Evolutionary conservation across 257 asterid genomes (phyloP).

Genomic region (Ligustrum vulgare): DNA sequence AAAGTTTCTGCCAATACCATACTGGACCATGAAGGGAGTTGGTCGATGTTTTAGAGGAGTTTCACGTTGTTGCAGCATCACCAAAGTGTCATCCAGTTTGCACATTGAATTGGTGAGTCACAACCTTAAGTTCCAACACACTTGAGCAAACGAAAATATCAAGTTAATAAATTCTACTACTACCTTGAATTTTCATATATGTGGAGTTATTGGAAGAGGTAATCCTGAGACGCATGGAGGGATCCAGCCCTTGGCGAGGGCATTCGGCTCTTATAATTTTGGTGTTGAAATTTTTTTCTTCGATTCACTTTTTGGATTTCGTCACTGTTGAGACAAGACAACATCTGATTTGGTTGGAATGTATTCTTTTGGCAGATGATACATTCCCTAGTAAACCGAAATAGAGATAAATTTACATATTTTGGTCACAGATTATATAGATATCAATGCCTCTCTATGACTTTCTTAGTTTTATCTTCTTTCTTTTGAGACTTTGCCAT

Average conservation of each 20-base stretch:
- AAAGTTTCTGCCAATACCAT: constrained; percentile 75
- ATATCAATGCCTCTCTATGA: neutral
- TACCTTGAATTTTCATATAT: neutral
- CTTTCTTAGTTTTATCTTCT: neutral
- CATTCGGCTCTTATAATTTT: too few species aligned
- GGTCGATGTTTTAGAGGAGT: constrained; percentile 68
- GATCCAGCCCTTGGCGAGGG: too few species aligned
- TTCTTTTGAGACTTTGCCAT: neutral
- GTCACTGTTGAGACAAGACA: too few species aligned
- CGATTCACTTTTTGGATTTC: too few species aligned
- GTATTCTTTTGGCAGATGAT: neutral
- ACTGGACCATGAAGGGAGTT: constrained; percentile 75
- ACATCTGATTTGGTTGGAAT: neutral
- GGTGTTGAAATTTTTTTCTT: too few species aligned
- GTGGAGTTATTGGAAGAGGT: constrained; percentile 13
- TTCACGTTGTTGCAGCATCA: constrained; percentile 74
- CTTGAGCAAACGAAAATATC: neutral
- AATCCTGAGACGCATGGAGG: too few species aligned
- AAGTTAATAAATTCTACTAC: neutral
- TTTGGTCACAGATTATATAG: neutral
- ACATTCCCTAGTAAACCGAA: neutral
- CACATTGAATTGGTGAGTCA: constrained; percentile 83
- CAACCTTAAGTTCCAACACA: constrained; percentile 5
- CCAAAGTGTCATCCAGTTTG: constrained; percentile 61
- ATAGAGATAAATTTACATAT: neutral